Base-by-base conservation (phyloP, 116 monocot species). In the Trichopus zeylanicus region DNA sequence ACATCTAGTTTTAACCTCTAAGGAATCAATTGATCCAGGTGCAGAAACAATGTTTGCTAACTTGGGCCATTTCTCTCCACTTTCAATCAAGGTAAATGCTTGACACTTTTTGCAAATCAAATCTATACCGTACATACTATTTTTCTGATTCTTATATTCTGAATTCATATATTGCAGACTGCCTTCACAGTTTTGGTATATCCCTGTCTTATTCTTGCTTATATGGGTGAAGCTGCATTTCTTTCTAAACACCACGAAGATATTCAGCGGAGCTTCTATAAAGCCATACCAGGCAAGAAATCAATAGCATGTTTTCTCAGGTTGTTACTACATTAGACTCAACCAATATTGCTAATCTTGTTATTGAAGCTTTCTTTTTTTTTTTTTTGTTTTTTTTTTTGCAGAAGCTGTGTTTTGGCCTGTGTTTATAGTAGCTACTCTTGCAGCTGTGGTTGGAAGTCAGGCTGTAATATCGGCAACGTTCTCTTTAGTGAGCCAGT, bases 181-280 rank as follows among this genome's bases (percentile, higher is more conserved):
- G 77, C 73, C 55, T 85, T 85, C 42, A 65, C 70, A 20, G 56
- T 47, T 47, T 57, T 85, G 54, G 75, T 85, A 29, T 80, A 76
- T 64, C 80, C 80, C 26, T 85, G 80, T 52, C 69, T 85, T 31
- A 33, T 80, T 56, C 68, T 85, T 71, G 75, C 75, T 32, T 85
- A 85, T 49, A 85, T 79, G 79, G 85, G 85, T 49, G 71, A 85
- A 51, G 80, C 85, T 46, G 85, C 85, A 46, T 85, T 80, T 74
- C 76, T 85, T 32, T 80, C 85, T 26, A 76, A 77, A 34, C 74
- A 80, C 49, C 74, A 63, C 37, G 56, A 76, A 31, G 76, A 85
- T 56, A 76, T 80, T 20, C 80, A 65, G 38, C 29, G 42, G 57
- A 76, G 76, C 67, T 85, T 85, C 70, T 85, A 85, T 25, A 70